Evolutionary conservation across 352 stramenopile species (phyloP), one percentile per base, ranked within the genome.

Genomic region (Stramenopiles sp.): DNA sequence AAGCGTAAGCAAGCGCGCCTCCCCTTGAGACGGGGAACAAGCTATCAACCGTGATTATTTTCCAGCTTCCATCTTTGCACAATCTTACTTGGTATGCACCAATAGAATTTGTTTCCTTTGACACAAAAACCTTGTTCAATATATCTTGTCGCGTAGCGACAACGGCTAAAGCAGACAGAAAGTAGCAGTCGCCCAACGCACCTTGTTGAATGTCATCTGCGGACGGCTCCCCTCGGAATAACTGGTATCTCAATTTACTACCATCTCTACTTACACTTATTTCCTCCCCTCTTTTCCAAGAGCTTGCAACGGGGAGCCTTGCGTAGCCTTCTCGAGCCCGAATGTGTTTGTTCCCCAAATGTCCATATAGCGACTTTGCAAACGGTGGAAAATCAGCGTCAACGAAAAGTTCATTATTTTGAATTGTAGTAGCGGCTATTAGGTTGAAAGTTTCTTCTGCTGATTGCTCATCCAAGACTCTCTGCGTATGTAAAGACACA

Each of bases 161-260:
- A 33, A 78, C 71, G 14, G 71, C 30, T 33, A 78, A 33, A 14
- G 71, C 71, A 14, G 71, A 78, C 8, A 78, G 8, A 33, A 78
- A 78, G 14, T 78, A 78, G 22, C 71, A 78, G 14, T 78, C 71
- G 8, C 71, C 71, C 8, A 78, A 33, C 8, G 71, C 30, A 31
- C 71, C 71, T 78, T 78, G 71, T 31, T 33, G 31, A 14, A 78
- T 78, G 22, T 78, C 71, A 14, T 78, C 71, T 14, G 71, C 39
- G 4, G 39, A 55, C 4, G 39, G 39, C 14, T 55, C 39, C 39
- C 39, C 39, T 14, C 39, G 39, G 14, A 55, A 55, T 14, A 55
- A 4, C 14, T 55, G 39, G 14, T 55, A 55, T 55, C 14, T 55
- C 39, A 55, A 14, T 55, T 55, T 55, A 55, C 14, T 55, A 55